Conservation (phyloP, 2,329 filamentous ascomycete genomes). For the Exophiala sp. region DNA sequence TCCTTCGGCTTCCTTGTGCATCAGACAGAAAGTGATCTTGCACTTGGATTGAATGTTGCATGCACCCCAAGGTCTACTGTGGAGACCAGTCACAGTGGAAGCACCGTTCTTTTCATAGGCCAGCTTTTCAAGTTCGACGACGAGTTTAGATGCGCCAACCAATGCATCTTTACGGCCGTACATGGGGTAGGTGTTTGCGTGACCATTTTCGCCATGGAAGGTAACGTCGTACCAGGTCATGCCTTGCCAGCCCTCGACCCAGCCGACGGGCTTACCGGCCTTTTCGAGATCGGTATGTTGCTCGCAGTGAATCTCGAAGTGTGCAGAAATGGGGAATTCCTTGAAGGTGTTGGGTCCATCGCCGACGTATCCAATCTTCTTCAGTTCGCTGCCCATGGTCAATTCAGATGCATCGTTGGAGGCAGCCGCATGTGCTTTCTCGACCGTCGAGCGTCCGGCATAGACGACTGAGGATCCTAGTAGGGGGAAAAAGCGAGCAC, state of each 20-base stretch:
- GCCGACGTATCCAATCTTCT: conserved; percentile 20
- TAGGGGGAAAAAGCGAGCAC: conserved; percentile 19
- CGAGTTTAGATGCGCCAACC: conserved; percentile 15
- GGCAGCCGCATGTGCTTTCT: conserved; percentile 2
- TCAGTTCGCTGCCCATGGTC: conserved; percentile 20
- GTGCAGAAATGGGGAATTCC: conserved; percentile 21
- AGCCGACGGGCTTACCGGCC: conserved; percentile 20
- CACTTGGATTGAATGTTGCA: conserved; percentile 33
- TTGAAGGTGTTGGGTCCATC: conserved; percentile 18
- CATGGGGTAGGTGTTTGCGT: conserved; percentile 22
- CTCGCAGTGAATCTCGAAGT: conserved; percentile 22
- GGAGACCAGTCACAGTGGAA: conserved; percentile 31
- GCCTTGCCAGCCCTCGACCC: conserved; percentile 19
- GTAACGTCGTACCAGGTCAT: conserved; percentile 23
- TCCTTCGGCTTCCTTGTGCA: conserved; percentile 27
- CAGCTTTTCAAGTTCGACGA: conserved; percentile 15
- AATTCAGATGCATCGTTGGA: conserved; percentile 14
- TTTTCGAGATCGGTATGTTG: conserved; percentile 19
- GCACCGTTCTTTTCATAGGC: conserved; percentile 24
- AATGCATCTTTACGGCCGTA: conserved; percentile 20
- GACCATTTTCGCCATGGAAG: conserved; percentile 21
- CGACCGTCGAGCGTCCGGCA: conserved; percentile 18
- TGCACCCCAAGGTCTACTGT: conserved; percentile 18
- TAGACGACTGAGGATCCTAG: conserved; percentile 20
- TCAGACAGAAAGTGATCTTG: conserved; percentile 29